phyloP scores from a whole-genome alignment of 1,284 basidiomycete species.

The Rhodotorula sp. region DNA sequence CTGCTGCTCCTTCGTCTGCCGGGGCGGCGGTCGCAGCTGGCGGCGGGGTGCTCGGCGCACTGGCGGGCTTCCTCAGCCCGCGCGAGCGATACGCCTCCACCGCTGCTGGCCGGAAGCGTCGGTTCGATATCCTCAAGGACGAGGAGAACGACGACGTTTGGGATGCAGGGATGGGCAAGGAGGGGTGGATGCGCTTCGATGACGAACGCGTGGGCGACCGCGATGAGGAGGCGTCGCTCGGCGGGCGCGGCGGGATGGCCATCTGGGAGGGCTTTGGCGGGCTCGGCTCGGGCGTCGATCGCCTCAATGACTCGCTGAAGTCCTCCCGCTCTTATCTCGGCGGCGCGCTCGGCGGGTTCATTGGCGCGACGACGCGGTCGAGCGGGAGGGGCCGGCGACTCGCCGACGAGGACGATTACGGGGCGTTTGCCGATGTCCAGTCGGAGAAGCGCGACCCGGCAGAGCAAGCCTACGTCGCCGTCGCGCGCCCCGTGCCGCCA shows the following conservation, averaged over 20 bases:
- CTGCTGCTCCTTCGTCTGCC: background rate
- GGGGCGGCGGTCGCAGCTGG: background rate
- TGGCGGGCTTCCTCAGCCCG: slow-evolving; percentile 5
- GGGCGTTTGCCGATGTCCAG: background rate
- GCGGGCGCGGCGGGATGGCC: slow-evolving; percentile 19
- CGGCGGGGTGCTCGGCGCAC: background rate
- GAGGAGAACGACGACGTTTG: slow-evolving; percentile 27
- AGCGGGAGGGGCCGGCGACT: no score
- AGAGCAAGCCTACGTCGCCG: background rate
- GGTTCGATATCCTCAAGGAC: slow-evolving; percentile 36
- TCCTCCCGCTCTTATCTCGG: slow-evolving; percentile 28
- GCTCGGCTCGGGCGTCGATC: background rate
- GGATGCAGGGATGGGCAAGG: slow-evolving; percentile 1
- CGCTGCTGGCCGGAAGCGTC: background rate
- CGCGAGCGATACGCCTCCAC: background rate
- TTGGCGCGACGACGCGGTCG: background rate
- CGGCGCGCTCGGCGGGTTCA: slow-evolving; percentile 33
- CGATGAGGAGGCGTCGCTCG: background rate
- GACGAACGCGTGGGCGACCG: background rate
- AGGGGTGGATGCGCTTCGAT: slow-evolving; percentile 23
- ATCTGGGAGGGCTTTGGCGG: slow-evolving; percentile 32
- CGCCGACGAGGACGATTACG: background rate
- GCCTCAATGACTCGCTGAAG: slow-evolving; percentile 5
- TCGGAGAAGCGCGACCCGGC: no score
- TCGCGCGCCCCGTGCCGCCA: background rate